Percentiles rank a stretch among this genome's conserved stretches.
Evolutionary conservation across 495 filamentous ascomycete genomes (phyloP).

Genomic region (Aspergillus egyptiacus): DNA sequence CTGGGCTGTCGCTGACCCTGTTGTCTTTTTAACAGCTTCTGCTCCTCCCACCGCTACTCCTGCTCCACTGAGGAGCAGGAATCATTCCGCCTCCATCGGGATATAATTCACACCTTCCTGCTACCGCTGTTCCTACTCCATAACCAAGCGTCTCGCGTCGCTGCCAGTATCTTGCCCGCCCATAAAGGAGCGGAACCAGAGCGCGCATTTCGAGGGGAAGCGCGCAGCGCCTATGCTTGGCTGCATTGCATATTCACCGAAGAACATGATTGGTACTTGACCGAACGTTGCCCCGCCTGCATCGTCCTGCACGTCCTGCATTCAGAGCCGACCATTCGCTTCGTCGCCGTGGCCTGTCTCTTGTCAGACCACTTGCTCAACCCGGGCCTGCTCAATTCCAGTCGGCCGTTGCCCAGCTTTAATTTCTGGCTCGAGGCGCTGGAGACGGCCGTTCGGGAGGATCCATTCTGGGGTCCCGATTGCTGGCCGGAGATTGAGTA

Average conservation of each 20-base stretch:
- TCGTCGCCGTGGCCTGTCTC: conserved; percentile 50
- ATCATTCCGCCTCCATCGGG: conserved; percentile 52
- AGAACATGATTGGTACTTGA: conserved; percentile 54
- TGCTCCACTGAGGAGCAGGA: conserved; percentile 38
- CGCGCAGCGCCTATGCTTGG: conserved; percentile 55
- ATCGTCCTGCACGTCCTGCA: conserved; percentile 48
- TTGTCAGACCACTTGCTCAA: conserved; percentile 39
- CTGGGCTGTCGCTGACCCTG: conserved; percentile 4
- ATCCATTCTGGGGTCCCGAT: conserved; percentile 52
- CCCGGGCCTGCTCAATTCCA: conserved; percentile 17
- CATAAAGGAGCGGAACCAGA: conserved; percentile 48
- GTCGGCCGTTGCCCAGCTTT: conserved; percentile 35
- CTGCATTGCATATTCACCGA: conserved; percentile 54
- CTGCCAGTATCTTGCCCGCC: conserved; percentile 40
- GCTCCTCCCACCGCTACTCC: conserved; percentile 37
- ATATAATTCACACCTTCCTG: conserved; percentile 54
- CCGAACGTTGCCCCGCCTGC: conserved; percentile 53
- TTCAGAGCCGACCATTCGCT: conserved; percentile 54
- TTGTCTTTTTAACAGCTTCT: conserved; percentile 39
- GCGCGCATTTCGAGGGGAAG: conserved; percentile 53
- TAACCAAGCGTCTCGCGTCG: conserved; percentile 46
- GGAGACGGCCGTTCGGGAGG: conserved; percentile 46
- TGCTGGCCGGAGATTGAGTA: conserved; percentile 52
- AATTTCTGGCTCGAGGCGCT: conserved; percentile 51
- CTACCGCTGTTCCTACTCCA: conserved; percentile 54